These are phyloP conservation scores for Entomortierella chlamydospora DNA, from an alignment of 192 early-diverging fungal genomes.

Conservation along the genomic window DNA sequence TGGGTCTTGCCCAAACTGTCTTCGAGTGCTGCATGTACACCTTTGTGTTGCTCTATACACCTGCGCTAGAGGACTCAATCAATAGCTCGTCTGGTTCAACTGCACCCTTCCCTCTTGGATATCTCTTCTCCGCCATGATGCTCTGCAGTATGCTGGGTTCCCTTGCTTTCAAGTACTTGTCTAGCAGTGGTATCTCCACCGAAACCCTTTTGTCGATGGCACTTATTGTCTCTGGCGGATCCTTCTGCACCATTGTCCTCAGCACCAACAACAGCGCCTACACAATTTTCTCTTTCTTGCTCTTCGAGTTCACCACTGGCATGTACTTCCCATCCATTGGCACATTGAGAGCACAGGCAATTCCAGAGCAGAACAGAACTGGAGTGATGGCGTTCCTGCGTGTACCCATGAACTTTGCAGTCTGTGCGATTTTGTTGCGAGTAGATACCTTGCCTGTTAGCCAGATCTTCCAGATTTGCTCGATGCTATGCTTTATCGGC, in stretches of 20 bases:
- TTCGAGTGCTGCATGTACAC: constrained; percentile 76
- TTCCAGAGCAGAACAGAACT: constrained; percentile 68
- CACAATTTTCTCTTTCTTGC: constrained; percentile 56
- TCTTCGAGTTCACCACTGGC: constrained; percentile 69
- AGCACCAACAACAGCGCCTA: constrained; percentile 21
- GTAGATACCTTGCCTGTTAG: constrained; percentile 52
- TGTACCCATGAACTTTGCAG: constrained; percentile 72
- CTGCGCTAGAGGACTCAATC: constrained; percentile 59
- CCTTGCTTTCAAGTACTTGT: constrained; percentile 53
- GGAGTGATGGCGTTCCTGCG: constrained; percentile 69
- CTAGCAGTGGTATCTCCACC: constrained; percentile 22
- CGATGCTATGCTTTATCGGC: constrained; percentile 57
- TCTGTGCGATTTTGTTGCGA: constrained; percentile 60
- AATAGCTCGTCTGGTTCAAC: constrained; percentile 11
- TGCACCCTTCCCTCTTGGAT: constrained; percentile 57
- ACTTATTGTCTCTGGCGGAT: constrained; percentile 47
- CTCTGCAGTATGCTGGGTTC: constrained; percentile 67
- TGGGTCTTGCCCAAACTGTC: constrained; percentile 69
- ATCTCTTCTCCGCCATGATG: constrained; percentile 67
- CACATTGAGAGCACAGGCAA: constrained; percentile 60
- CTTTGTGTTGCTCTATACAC: constrained; percentile 71
- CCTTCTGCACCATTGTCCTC: constrained; percentile 55
- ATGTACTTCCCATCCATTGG: constrained; percentile 67
- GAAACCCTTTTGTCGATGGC: constrained; percentile 51
- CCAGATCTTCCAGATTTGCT: constrained; percentile 66